Percentiles rank a stretch among this genome's conserved stretches.
Evolutionary conservation across 306 rosid genomes (phyloP).

Genomic region (Notholithocarpus densiflorus): DNA sequence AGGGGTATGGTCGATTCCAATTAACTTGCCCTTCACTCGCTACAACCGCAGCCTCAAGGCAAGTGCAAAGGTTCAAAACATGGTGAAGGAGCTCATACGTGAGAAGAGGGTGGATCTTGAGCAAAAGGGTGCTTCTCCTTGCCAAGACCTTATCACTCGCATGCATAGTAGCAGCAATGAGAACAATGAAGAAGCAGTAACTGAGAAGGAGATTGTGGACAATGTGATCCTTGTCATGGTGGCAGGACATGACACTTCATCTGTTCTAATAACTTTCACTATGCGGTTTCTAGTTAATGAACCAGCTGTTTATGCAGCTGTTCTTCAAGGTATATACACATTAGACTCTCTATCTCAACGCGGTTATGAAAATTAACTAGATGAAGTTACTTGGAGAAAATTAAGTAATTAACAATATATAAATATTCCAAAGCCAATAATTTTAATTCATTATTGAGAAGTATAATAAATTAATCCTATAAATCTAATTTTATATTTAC

Average conservation of each 20-base stretch:
- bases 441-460: too few relatives aligned
- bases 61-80: conserved; percentile 45
- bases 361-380: too few relatives aligned
- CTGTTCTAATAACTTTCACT: conserved; percentile 58
- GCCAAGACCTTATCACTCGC: conserved; percentile 60
- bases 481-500: too few relatives aligned
- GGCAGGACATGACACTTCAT: conserved; percentile 72
- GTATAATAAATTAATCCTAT: too few relatives aligned
- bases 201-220: conserved; percentile 63
- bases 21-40: conserved; percentile 67
- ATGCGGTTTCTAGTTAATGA: conserved; percentile 47
- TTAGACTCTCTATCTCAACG: not conserved
- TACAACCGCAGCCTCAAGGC: conserved; percentile 56
- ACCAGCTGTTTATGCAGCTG: conserved; percentile 44
- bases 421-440: too few relatives aligned
- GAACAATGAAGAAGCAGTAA: conserved; percentile 33
- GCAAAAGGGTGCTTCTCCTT: conserved; percentile 32
- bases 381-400: too few relatives aligned
- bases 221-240: conserved; percentile 58
- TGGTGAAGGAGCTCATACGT: conserved; percentile 38
- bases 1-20: conserved; percentile 66
- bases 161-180: conserved; percentile 47
- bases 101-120: conserved; percentile 43
- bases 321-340: conserved; percentile 59
- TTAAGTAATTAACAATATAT: too few relatives aligned